Percentiles rank a stretch among this genome's conserved stretches.
phyloP scores from a whole-genome alignment of 2,329 filamentous ascomycete species.

The Gremmenia infestans region DNA sequence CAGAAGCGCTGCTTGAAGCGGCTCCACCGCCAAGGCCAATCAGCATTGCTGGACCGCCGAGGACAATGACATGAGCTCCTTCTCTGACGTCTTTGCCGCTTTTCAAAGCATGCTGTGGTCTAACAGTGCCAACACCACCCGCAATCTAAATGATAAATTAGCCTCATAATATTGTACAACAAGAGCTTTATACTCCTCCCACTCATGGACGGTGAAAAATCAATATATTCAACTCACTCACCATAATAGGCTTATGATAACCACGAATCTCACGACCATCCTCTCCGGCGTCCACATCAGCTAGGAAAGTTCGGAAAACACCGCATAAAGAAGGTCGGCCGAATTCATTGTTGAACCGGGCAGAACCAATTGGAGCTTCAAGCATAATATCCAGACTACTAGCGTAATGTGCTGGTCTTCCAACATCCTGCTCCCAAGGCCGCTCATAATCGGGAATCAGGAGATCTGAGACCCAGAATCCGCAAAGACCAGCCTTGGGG shows the following conservation, averaged over 20 bases:
- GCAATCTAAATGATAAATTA: constrained; percentile 52
- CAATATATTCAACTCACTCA: neutral
- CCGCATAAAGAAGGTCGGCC: constrained; percentile 83
- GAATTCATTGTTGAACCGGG: constrained; percentile 97
- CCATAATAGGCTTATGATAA: constrained; percentile 97
- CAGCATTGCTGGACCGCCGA: constrained; percentile 95
- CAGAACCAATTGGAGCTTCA: constrained; percentile 91
- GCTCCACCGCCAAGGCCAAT: constrained; percentile 95
- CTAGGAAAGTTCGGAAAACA: constrained; percentile 86
- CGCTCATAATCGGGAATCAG: constrained; percentile 76
- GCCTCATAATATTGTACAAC: neutral
- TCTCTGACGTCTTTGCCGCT: constrained; percentile 71
- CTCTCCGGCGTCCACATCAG: constrained; percentile 56
- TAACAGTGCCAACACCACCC: constrained; percentile 86
- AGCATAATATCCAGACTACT: constrained; percentile 97
- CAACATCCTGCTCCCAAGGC: constrained; percentile 89
- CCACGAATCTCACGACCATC: constrained; percentile 67
- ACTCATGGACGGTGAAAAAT: neutral
- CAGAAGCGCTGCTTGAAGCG: constrained; percentile 84
- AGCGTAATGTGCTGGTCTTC: constrained; percentile 85
- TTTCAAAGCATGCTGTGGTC: constrained; percentile 88
- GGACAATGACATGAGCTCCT: constrained; percentile 86
- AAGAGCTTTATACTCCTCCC: too few relatives aligned
- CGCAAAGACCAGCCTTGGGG: constrained; percentile 85
- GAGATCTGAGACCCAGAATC: constrained; percentile 94